phyloP scores from a whole-genome alignment of 78 protist species.

The Chrysochromulina parva region DNA sequence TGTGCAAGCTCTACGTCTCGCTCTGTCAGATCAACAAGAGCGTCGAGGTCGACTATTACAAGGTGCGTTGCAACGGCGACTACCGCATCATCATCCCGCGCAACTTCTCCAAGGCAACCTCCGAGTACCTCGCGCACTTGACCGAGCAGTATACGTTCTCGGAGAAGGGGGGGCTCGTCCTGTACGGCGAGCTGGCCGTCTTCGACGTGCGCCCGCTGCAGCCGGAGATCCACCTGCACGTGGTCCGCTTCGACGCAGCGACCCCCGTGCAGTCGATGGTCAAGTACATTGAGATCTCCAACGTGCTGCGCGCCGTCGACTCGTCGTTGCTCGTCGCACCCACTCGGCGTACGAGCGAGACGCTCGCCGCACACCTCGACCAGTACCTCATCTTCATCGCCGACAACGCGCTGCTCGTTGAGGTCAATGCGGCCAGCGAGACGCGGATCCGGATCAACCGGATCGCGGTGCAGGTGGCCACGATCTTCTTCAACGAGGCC shows the following conservation, averaged over 20 bases:
- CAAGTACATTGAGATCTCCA: slow-evolving; percentile 6
- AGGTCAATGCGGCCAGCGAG: not conserved
- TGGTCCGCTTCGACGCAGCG: not conserved
- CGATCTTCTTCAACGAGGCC: slow-evolving; percentile 20
- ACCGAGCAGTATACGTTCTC: slow-evolving; percentile 14
- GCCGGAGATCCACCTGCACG: slow-evolving; percentile 16
- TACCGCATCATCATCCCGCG: slow-evolving; percentile 17
- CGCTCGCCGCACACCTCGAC: not conserved
- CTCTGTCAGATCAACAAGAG: slow-evolving; percentile 33
- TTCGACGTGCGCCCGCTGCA: slow-evolving; percentile 6
- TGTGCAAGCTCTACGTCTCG: slow-evolving; percentile 26
- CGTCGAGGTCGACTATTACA: slow-evolving; percentile 30
- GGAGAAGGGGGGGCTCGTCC: not conserved
- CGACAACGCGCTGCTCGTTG: not conserved
- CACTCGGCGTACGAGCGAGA: no score
- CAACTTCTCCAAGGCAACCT: not conserved
- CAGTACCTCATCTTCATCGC: slow-evolving; percentile 29
- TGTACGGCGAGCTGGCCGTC: slow-evolving; percentile 9
- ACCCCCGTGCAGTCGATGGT: not conserved
- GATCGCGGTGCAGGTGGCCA: not conserved
- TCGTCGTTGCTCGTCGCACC: not conserved
- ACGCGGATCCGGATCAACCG: not conserved
- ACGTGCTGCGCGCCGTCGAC: not conserved
- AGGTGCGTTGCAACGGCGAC: slow-evolving; percentile 1
- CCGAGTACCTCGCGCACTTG: not conserved